Evolutionary conservation across 352 stramenopile genomes (phyloP), one percentile per base, ranked within the genome.

Genomic region (Phytophthora constricta): DNA sequence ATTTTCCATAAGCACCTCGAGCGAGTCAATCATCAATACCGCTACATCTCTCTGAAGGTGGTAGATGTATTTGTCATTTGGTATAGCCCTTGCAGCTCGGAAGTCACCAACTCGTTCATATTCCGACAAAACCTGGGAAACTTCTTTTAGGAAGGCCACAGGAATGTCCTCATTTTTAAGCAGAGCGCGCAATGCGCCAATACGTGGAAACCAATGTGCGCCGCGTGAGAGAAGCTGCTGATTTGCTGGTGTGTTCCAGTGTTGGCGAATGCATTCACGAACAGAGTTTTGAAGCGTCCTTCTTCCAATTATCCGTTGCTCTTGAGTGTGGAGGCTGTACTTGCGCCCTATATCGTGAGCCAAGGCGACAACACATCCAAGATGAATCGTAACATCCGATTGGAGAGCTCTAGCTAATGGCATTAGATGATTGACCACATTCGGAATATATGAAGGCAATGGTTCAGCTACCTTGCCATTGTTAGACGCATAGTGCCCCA

Each of bases 1-100:
- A 22, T 41, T 65, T 16, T 61, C 39, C 7, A 85, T 22, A 37
- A 80, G 42, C 7, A 41, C 50, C n/a, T 85, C 74, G n/a, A 77
- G 45, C 4, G 79, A 82, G 37, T 87, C 79, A 26, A 87, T 76
- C 20, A 68, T 70, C 10, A 87, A 46, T 26, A 87, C 26, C 3
- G 61, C 57, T 8, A 80, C 62, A 14, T 28, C 48, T 4, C 42
- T 56, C 31, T 73, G 63, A 0, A 85, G 59, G 0, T 58, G 62
- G 49, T 67, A 70, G 23, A 80, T 33, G 37, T 75, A 74, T 33
- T 53, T 65, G 25, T 83, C 73, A 28, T 27, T 34, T 16, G 63
- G 45, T 9, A 53, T 20, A 28, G 13, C 5, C 17, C 27, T 60
- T n/a, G 50, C 19, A 28, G 42, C 23, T 45, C 49, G 57, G 4